Conservation (phyloP, 176 grass and related monocot genomes). For the Eragrostis curvula region DNA sequence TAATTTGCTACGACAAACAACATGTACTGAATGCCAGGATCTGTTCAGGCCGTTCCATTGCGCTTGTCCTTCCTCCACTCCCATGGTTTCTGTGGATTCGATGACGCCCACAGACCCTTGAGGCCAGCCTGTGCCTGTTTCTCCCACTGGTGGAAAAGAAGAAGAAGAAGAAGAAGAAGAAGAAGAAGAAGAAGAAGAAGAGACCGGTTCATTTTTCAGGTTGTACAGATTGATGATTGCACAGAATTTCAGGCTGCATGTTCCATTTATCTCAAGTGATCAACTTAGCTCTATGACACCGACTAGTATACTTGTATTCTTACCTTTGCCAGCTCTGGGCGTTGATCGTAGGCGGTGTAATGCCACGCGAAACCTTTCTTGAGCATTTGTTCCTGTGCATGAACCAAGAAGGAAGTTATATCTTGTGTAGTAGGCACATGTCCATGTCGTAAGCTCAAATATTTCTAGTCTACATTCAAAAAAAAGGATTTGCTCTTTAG, state of each 20-base stretch:
- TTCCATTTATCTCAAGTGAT: neutral
- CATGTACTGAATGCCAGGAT: neutral
- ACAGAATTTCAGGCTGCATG: neutral
- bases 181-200: no score
- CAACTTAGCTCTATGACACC: neutral
- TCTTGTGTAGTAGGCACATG: neutral
- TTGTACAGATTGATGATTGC: neutral
- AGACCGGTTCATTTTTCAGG: neutral
- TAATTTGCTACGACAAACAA: no score
- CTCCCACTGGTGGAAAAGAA: conserved; percentile 63
- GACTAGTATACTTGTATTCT: neutral
- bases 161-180: no score
- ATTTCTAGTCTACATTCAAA: no score
- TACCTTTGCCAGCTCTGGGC: conserved; percentile 80
- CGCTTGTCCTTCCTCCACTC: conserved; percentile 83
- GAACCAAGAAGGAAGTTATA: neutral
- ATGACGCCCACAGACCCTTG: conserved; percentile 78
- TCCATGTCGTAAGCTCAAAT: neutral
- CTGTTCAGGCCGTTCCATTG: conserved; percentile 53
- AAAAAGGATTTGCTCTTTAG: no score
- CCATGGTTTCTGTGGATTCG: conserved; percentile 92
- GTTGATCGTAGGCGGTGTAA: conserved; percentile 83
- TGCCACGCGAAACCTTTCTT: conserved; percentile 97
- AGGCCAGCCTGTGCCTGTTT: conserved; percentile 68
- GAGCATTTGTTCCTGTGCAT: conserved; percentile 80